phyloP scores from a whole-genome alignment of 805 yeast genomes.

The Starmera pachycereana region DNA sequence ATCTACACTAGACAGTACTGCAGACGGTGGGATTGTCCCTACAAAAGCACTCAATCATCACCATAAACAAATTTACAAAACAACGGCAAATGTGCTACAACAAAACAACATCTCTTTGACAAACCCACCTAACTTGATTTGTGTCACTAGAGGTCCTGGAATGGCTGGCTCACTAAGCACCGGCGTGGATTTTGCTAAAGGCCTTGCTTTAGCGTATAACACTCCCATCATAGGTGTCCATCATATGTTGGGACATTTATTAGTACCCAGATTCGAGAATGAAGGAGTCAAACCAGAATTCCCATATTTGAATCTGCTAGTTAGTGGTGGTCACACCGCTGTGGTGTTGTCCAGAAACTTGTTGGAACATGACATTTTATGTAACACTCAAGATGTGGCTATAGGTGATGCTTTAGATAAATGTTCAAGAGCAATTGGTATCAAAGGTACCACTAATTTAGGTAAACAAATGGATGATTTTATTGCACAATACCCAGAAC shows the following conservation, averaged over 20 bases:
- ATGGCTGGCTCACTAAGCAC: slow-evolving; percentile 84
- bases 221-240: slow-evolving; percentile 83
- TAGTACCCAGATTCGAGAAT: slow-evolving; percentile 46
- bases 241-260: slow-evolving; percentile 90
- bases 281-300: slow-evolving; percentile 36
- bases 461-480: slow-evolving; percentile 73
- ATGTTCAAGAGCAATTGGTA: slow-evolving; percentile 78
- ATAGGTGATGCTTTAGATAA: slow-evolving; percentile 92
- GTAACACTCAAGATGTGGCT: slow-evolving; percentile 78
- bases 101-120: slow-evolving; percentile 6
- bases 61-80: slow-evolving; percentile 41
- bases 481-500: slow-evolving; percentile 25
- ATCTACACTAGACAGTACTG: slow-evolving; percentile 52
- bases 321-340: slow-evolving; percentile 94
- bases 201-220: slow-evolving; percentile 68
- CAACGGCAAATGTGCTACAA: slow-evolving; percentile 36
- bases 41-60: slow-evolving; percentile 77
- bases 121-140: slow-evolving; percentile 55
- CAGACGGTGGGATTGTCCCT: slow-evolving; percentile 81
- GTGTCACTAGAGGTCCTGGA: slow-evolving; percentile 95
- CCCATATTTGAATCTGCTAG: slow-evolving; percentile 70
- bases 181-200: slow-evolving; percentile 79
- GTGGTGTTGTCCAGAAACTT: slow-evolving; percentile 57
- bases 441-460: slow-evolving; percentile 63
- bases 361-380: slow-evolving; percentile 58